Evolutionary conservation across 192 early-diverging fungal species (phyloP), one percentile per base, ranked within the genome.

Genomic region (Rhizophlyctis rosea): DNA sequence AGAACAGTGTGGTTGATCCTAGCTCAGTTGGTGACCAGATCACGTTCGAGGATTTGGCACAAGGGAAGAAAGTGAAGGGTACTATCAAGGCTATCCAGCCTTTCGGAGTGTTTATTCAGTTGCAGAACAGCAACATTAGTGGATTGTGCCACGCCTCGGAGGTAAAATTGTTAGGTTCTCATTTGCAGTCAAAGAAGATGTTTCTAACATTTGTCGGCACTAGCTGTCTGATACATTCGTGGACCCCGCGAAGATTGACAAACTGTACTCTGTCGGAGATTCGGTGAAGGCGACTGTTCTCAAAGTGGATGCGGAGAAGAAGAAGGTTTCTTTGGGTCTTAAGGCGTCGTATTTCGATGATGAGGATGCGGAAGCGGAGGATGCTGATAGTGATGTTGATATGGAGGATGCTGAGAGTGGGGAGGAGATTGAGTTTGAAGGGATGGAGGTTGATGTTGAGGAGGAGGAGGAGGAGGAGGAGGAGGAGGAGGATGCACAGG

Each of bases 121-220:
- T 93, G 13, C 82, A 92, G 35, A 81, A 91, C 62, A 82, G 79
- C 63, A 73, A 76, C 56, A 67, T 94, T 25, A 87, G 80, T 47
- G 93, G 93, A 56, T 79, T 96, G 32, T 96, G 93, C 69, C 92
- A 94, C 67, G 83, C 78, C 25, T 85, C 87, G 32, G 85, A 95
- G 77, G 73, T 81, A 61, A 24, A 7, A 18, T 2, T n/a, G n/a
- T n/a, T n/a, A n/a, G n/a, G n/a, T 50, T 54, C 48, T 21, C 14
- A 13, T 18, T 4, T 21, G 9, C 33, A 21, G 32, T 56, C 23
- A 27, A 30, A 57, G 11, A 32, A 7, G 57, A 53, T 58, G 34
- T 64, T 54, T 5, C 55, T 14, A 16, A 28, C 55, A 21, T 16
- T 7, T 21, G 18, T 13, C 23, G 16, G 61, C 48, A 16, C 7